These are phyloP conservation scores for Gracilariopsis chorda DNA, from an alignment of 23 red algal species.

Conservation along the genomic window DNA sequence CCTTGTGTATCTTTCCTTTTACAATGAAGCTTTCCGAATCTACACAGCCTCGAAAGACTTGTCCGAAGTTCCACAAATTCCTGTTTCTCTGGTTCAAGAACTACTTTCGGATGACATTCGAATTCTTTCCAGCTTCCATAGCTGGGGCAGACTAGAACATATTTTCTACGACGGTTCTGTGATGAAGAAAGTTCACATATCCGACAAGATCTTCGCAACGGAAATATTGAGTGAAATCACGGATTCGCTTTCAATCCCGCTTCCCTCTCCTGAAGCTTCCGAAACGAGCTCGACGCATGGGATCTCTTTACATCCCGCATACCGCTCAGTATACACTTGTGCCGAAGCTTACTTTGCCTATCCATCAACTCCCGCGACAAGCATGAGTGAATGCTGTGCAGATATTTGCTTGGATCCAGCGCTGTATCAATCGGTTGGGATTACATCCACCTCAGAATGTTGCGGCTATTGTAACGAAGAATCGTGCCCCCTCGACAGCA, in stretches of 20 bases:
- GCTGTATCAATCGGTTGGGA: neutral
- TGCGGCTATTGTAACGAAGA: neutral
- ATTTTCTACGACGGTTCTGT: neutral
- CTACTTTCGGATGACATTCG: conserved; percentile 1
- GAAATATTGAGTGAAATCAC: neutral
- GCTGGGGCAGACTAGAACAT: conserved; percentile 28
- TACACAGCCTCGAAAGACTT: conserved; percentile 5
- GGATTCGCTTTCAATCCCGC: neutral
- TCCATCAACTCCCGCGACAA: neutral
- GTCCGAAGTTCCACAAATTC: conserved; percentile 9
- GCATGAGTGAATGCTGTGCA: conserved; percentile 1
- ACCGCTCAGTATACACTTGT: neutral
- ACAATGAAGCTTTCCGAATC: neutral
- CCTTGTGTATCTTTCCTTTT: neutral
- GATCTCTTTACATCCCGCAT: neutral
- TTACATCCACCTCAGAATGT: neutral
- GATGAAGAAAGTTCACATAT: neutral
- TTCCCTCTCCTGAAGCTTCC: neutral
- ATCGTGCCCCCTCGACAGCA: neutral
- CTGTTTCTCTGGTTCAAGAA: neutral
- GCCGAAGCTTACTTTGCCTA: conserved; percentile 1
- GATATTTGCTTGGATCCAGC: conserved; percentile 5
- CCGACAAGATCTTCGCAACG: neutral
- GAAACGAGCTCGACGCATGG: too few relatives aligned
- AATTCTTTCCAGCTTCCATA: conserved; percentile 2